These are phyloP conservation scores for Pleurotus platypus DNA, from an alignment of 768 basidiomycete genomes.

Conservation along the genomic window DNA sequence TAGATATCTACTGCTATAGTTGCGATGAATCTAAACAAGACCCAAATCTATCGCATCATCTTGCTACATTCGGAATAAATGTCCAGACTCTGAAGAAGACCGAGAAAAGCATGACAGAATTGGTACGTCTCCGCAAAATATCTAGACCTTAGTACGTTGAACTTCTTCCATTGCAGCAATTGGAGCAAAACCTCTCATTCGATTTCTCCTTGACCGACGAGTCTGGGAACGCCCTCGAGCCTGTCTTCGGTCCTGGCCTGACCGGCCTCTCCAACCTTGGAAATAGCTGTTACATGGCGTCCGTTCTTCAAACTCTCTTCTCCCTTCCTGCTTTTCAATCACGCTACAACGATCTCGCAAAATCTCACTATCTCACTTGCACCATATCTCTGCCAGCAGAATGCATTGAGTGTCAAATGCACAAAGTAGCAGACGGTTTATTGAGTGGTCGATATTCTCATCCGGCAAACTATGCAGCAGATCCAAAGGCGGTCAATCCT, in stretches of 20 bases:
- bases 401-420: conserved; percentile 88
- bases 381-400: conserved; percentile 87
- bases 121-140: conserved; percentile 44
- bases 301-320: conserved; percentile 84
- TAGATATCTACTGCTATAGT: conserved; percentile 90
- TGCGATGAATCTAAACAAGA: conserved; percentile 85
- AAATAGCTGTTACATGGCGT: conserved; percentile 99
- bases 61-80: conserved; percentile 84
- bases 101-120: conserved; percentile 94
- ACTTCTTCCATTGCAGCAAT: conserved; percentile 56
- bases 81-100: conserved; percentile 82
- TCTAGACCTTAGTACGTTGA: background rate
- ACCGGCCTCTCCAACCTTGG: conserved; percentile 92
- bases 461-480: conserved; percentile 28
- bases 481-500: conserved; percentile 86
- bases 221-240: conserved; percentile 83
- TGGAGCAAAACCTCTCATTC: conserved; percentile 93
- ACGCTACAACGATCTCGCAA: conserved; percentile 61
- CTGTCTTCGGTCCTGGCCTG: conserved; percentile 83
- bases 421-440: conserved; percentile 89
- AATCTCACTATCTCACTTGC: conserved; percentile 60
- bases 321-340: conserved; percentile 72
- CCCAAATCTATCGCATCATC: conserved; percentile 68
- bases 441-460: conserved; percentile 88
- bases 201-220: conserved; percentile 90